phyloP scores from a whole-genome alignment of 805 yeast genomes.

The Starmerella lactis-condensi region DNA sequence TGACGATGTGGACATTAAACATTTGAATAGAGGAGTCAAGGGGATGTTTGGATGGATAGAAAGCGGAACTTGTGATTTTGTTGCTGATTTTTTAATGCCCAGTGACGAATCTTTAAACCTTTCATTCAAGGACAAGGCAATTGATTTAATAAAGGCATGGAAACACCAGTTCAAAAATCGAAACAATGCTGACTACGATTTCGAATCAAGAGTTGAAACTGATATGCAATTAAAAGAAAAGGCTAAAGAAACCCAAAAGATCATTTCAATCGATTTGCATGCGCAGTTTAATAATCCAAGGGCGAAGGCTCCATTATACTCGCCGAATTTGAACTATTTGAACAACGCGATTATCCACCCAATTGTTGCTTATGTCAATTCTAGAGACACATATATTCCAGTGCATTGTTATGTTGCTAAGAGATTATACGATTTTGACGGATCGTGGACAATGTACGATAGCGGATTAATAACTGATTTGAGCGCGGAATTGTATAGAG shows the following conservation, averaged over 20 bases:
- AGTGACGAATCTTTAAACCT: slow-evolving; percentile 47
- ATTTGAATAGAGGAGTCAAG: slow-evolving; percentile 61
- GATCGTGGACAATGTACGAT: slow-evolving; percentile 92
- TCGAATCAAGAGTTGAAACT: slow-evolving; percentile 20
- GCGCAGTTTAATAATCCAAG: slow-evolving; percentile 67
- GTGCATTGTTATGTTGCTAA: slow-evolving; percentile 68
- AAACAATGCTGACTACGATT: slow-evolving; percentile 11
- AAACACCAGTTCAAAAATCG: slow-evolving; percentile 17
- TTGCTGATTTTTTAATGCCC: slow-evolving; percentile 69
- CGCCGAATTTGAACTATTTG: slow-evolving; percentile 74
- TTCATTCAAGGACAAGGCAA: slow-evolving; percentile 23
- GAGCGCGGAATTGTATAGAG: slow-evolving; percentile 74
- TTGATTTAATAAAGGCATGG: slow-evolving; percentile 27
- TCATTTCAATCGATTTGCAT: slow-evolving; percentile 61
- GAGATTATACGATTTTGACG: slow-evolving; percentile 66
- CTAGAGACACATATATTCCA: slow-evolving; percentile 75
- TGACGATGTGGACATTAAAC: slow-evolving; percentile 73
- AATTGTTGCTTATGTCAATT: slow-evolving; percentile 85
- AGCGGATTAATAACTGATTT: slow-evolving; percentile 79
- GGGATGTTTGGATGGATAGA: slow-evolving; percentile 98
- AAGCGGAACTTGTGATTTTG: slow-evolving; percentile 77
- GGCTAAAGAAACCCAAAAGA: slow-evolving; percentile 27
- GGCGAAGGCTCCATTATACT: slow-evolving; percentile 74
- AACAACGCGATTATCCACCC: slow-evolving; percentile 87
- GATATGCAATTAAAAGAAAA: too few relatives aligned